Base-by-base conservation (phyloP, 2,329 filamentous ascomycete genomes). In the Aspergillus unguis region DNA sequence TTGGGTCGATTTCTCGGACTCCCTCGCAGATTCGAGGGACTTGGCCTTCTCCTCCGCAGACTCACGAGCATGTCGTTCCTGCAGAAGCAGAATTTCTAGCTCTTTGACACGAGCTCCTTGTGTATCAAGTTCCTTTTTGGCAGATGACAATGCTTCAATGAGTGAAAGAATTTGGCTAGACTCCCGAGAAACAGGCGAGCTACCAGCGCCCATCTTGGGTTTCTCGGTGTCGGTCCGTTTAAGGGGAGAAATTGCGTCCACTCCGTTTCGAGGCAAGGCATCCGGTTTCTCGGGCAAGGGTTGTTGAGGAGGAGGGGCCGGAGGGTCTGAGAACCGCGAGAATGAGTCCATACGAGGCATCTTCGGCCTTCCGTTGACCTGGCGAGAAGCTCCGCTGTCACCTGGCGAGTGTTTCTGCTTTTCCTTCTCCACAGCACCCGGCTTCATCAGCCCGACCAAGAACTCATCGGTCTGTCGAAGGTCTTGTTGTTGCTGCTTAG, bases 261-360 rank as follows among this genome's bases (percentile, higher is more conserved):
- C 40, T 69, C 72, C 62, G 74, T 79, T 52, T 71, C 77, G 70
- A 11, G 66, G 63, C 27, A 62, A 62, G 11, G 81, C 83, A 70
- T 95, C 90, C 0, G 92, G 92, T 69, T 96, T 96, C 67, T 96
- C 92, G 1, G 92, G 92, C 5, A 97, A 77, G 10, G 92, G 92
- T 62, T 95, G 92, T 62, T 95, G 91, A 28, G 92, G 92, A 27
- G 92, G 92, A 6, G 92, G 92, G 25, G 92, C 92, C 3, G 92
- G 92, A 46, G 92, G 92, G 53, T 96, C 92, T 1, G 90, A 94
- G 68, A 96, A 97, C 48, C 91, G 83, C 4, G 88, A 83, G 63
- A 94, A 92, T 37, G 85, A 77, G 65, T 96, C 91, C 23, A 84
- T 75, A 59, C 90, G 86, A 43, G 77, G 72, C 52, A 74, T 70